Evolutionary conservation across 148 eudicot species (phyloP), one percentile per base, ranked within the genome.

Genomic region (Polygonum aviculare): DNA sequence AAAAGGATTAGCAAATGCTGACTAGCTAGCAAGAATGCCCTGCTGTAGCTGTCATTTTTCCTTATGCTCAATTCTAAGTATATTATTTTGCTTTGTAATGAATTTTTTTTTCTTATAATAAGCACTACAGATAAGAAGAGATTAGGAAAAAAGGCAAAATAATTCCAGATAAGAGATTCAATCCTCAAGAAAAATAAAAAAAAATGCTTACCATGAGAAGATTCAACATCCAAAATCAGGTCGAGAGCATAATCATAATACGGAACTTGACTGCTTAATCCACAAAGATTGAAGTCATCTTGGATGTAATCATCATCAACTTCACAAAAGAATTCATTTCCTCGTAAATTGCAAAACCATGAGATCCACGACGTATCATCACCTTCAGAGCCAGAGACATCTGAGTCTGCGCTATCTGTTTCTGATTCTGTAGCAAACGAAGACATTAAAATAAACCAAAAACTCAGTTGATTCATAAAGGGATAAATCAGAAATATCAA

Each of bases 321-420:
- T 79, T 79, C 82, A 12, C 84, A 81, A 33, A 79, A 79, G 22
- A 79, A 79, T 36, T 79, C 81, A 75, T 79, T 79, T 19, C 81
- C 81, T 31, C 77, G 73, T 44, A 79, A 74, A 67, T 65, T 79
- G 67, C 81, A 79, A 79, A 79, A 79, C 77, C 77, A 87, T 73
- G 88, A 82, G 65, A 87, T 84, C 90, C 90, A 87, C 33, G 90
- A 83, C 12, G 90, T 85, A 54, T 85, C 90, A 72, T 85, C 88
- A 54, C 85, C 87, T 62, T 87, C 90, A 81, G 90, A 87, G 62
- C 87, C 89, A 81, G 87, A 84, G 50, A 87, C 87, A 77, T 87
- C 90, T 50, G 90, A 87, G 57, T 83, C 90, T 78, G 86, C 88
- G 63, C 87, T 87, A 78, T 85, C 88, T 49, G 90, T 85, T 63